Evolutionary conservation across 441 rosid species (phyloP).

Genomic region (Croton laevigatus): DNA sequence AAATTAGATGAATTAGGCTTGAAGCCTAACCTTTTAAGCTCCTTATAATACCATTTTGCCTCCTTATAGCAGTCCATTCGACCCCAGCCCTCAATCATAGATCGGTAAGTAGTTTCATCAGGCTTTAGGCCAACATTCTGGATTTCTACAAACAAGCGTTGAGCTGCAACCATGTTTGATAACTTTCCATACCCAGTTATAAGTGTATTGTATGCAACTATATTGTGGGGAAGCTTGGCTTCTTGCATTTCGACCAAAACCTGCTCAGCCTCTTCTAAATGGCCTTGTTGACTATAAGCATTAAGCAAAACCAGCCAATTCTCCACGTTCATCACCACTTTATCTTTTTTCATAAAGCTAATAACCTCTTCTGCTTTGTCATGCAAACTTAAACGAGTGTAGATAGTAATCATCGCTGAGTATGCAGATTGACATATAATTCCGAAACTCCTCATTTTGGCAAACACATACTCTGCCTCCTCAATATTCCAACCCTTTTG

Average conservation of each 20-base stretch:
- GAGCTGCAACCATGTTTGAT: slow-evolving; percentile 63
- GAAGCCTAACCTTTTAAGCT: slow-evolving; percentile 61
- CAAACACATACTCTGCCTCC: slow-evolving; percentile 69
- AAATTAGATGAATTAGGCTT: slow-evolving; percentile 79
- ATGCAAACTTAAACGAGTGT: slow-evolving; percentile 63
- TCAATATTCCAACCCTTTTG: slow-evolving; percentile 68
- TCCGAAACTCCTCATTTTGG: slow-evolving; percentile 58
- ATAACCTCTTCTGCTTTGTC: slow-evolving; percentile 78
- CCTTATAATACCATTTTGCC: slow-evolving; percentile 55
- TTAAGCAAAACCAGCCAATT: slow-evolving; percentile 87
- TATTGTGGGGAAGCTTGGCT: slow-evolving; percentile 41
- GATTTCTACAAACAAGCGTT: slow-evolving; percentile 44
- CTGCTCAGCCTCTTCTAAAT: slow-evolving; percentile 61
- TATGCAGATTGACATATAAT: slow-evolving; percentile 79
- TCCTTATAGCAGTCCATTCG: slow-evolving; percentile 48
- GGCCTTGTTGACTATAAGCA: slow-evolving; percentile 69
- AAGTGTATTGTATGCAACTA: slow-evolving; percentile 67
- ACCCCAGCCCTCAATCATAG: slow-evolving; percentile 99
- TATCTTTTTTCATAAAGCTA: slow-evolving; percentile 50
- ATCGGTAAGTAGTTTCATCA: slow-evolving; percentile 79
- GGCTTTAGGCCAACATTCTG: slow-evolving; percentile 54
- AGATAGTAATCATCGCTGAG: slow-evolving; percentile 84
- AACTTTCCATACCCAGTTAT: slow-evolving; percentile 62
- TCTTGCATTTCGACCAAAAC: slow-evolving; percentile 57
- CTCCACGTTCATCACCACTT: slow-evolving; percentile 51